These are phyloP conservation scores for Ustilago nuda DNA, from an alignment of 1,284 basidiomycete species.

Conservation along the genomic window DNA sequence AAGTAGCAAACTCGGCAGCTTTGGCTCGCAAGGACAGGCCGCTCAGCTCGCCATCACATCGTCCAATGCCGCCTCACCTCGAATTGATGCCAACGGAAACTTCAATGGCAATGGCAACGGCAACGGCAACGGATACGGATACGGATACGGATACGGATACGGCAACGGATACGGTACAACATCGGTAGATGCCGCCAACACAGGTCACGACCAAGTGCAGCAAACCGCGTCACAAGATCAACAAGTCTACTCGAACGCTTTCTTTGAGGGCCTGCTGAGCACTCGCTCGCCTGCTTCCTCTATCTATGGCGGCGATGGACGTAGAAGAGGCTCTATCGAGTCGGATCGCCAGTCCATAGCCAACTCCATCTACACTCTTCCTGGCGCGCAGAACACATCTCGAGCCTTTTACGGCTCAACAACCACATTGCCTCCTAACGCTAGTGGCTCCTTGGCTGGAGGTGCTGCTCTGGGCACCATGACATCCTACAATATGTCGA, in stretches of 20 bases:
- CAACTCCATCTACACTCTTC: slow-evolving; percentile 57
- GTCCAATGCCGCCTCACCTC: slow-evolving; percentile 31
- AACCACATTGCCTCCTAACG: slow-evolving; percentile 39
- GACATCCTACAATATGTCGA: slow-evolving; percentile 41
- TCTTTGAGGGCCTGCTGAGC: slow-evolving; percentile 42
- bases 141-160: neutral
- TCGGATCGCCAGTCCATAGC: slow-evolving; percentile 59
- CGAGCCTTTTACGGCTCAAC: slow-evolving; percentile 49
- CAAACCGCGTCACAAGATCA: slow-evolving; percentile 37
- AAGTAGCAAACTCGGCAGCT: slow-evolving; percentile 40
- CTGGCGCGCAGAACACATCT: slow-evolving; percentile 39
- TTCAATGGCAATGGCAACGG: neutral
- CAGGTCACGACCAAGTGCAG: slow-evolving; percentile 14
- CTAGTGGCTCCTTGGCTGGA: slow-evolving; percentile 33
- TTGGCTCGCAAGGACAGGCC: slow-evolving; percentile 40
- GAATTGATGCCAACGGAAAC: slow-evolving; percentile 21
- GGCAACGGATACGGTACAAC: neutral
- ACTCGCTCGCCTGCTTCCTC: slow-evolving; percentile 55
- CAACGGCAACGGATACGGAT: slow-evolving; percentile 3
- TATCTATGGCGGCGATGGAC: slow-evolving; percentile 52
- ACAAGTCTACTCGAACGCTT: slow-evolving; percentile 46
- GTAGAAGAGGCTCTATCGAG: slow-evolving; percentile 55
- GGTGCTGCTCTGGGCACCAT: slow-evolving; percentile 31
- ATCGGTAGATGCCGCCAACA: slow-evolving; percentile 7
- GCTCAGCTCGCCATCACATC: slow-evolving; percentile 30